Evolutionary conservation across 768 basidiomycete species (phyloP).

Genomic region (Phanerochaete sordida): DNA sequence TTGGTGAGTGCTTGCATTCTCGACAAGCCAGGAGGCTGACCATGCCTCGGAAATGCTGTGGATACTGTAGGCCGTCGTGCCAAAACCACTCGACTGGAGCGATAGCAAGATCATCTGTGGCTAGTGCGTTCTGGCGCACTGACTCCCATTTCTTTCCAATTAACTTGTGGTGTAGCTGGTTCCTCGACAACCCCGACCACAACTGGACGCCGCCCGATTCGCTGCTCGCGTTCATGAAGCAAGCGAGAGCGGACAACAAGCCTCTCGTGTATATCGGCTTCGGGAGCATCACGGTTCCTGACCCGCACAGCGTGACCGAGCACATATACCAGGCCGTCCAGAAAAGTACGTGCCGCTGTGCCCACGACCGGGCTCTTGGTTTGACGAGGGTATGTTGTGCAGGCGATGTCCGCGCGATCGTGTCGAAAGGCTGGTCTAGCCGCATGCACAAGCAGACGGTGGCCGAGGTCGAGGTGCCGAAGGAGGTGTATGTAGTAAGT

Average conservation of each 20-base stretch:
- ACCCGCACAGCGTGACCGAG: slow-evolving; percentile 50
- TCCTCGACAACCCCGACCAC: slow-evolving; percentile 58
- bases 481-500: slow-evolving; percentile 44
- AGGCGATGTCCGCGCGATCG: slow-evolving; percentile 64
- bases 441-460: slow-evolving; percentile 44
- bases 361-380: neutral
- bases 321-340: slow-evolving; percentile 58
- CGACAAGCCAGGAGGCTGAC: no score
- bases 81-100: slow-evolving; percentile 69
- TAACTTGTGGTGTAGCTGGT: slow-evolving; percentile 46
- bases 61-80: slow-evolving; percentile 44
- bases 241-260: slow-evolving; percentile 51
- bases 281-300: slow-evolving; percentile 64
- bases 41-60: no score
- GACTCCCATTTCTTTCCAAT: slow-evolving; percentile 1
- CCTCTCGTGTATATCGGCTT: slow-evolving; percentile 72
- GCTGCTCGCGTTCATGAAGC: slow-evolving; percentile 50
- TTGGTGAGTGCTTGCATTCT: slow-evolving; percentile 38
- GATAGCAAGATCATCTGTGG: slow-evolving; percentile 54
- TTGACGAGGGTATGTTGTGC: neutral
- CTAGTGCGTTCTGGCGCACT: slow-evolving; percentile 36
- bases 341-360: slow-evolving; percentile 42
- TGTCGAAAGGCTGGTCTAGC: slow-evolving; percentile 66
- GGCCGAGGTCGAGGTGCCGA: slow-evolving; percentile 43
- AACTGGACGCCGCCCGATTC: slow-evolving; percentile 51